Evolutionary conservation across 1,284 basidiomycete species (phyloP).

Genomic region (Ganoderma leucocontextum): DNA sequence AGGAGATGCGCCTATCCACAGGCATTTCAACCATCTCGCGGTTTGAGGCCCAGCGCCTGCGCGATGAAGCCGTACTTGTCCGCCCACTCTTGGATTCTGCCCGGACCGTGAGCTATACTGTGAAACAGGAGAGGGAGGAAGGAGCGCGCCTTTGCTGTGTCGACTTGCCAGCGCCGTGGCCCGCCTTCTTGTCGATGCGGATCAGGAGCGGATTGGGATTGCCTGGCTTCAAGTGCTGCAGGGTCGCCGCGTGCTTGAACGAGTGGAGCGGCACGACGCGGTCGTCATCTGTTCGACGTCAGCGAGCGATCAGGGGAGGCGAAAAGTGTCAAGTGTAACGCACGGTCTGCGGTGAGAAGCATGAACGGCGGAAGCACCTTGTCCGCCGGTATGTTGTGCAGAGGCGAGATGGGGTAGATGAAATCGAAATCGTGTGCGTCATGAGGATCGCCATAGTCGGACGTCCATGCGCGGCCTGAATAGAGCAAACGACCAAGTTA

Average conservation of each 20-base stretch:
- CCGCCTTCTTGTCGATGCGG: conserved; percentile 81
- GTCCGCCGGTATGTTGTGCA: conserved; percentile 76
- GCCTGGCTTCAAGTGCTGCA: conserved; percentile 69
- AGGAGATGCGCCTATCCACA: not conserved
- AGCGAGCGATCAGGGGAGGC: not conserved
- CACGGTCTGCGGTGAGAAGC: conserved; percentile 82
- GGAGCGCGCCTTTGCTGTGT: conserved; percentile 70
- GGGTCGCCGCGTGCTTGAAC: conserved; percentile 79
- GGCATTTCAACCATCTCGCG: conserved; percentile 18
- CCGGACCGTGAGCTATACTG: conserved; percentile 2
- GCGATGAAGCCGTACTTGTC: conserved; percentile 82
- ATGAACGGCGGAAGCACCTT: conserved; percentile 72
- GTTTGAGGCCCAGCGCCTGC: conserved; percentile 62
- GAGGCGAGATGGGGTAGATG: conserved; percentile 78
- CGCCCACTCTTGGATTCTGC: conserved; percentile 75
- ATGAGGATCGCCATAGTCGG: conserved; percentile 86
- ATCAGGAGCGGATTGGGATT: conserved; percentile 78
- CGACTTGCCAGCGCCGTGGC: conserved; percentile 83
- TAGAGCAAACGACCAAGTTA: conserved; percentile 1
- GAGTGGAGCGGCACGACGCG: conserved; percentile 85
- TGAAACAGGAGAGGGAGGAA: not conserved
- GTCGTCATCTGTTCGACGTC: conserved; percentile 69
- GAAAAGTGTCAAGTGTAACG: conserved; percentile 39
- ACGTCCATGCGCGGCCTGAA: conserved; percentile 77
- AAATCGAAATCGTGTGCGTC: conserved; percentile 83